These are phyloP conservation scores for Dothideomycetidae sp. DNA, from an alignment of 2,329 filamentous ascomycete genomes.

Conservation along the genomic window DNA sequence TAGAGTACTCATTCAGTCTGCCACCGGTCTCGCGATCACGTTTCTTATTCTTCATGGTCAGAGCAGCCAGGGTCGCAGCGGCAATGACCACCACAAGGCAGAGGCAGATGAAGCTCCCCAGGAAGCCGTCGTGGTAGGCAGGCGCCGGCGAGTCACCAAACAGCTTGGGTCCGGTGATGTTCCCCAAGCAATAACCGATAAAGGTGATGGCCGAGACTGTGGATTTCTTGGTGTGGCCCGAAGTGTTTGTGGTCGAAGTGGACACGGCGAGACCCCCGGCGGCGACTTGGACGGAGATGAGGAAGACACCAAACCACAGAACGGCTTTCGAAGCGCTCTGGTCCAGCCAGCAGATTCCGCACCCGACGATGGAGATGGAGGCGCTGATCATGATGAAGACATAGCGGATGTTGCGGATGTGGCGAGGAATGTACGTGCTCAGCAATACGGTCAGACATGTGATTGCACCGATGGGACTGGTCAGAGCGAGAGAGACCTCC, in stretches of 20 bases:
- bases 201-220: constrained; percentile 36
- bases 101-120: no score
- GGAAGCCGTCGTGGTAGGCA: constrained; percentile 27
- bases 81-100: constrained; percentile 25
- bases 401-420: not conserved
- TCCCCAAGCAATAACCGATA: constrained; percentile 37
- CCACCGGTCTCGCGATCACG: no score
- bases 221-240: constrained; percentile 38
- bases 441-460: constrained; percentile 31
- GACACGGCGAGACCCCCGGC: no score
- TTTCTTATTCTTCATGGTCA: no score
- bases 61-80: no score
- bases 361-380: constrained; percentile 29
- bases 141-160: constrained; percentile 30
- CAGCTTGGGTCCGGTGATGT: constrained; percentile 32
- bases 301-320: constrained; percentile 32
- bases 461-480: constrained; percentile 25
- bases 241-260: no score
- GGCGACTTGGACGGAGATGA: constrained; percentile 37
- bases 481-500: constrained; percentile 17
- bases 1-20: no score
- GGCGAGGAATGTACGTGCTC: constrained; percentile 5
- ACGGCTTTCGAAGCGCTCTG: constrained; percentile 35
- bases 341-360: constrained; percentile 29
- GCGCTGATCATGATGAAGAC: not conserved